Evolutionary conservation across 306 rosid species (phyloP).

Genomic region (Citrullus amarus): DNA sequence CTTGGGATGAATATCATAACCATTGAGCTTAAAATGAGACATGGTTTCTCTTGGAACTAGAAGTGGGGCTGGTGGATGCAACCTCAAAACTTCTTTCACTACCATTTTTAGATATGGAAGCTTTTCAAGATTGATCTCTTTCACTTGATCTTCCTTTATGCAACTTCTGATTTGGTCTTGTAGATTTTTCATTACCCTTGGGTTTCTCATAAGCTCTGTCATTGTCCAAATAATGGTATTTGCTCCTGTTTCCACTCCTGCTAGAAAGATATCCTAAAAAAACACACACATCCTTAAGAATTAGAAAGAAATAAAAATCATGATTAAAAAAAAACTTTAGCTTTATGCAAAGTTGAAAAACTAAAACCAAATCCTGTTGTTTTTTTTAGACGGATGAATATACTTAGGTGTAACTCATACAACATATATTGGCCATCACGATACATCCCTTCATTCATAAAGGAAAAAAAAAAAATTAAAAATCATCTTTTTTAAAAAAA

Average conservation of each 20-base stretch:
- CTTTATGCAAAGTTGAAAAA: too few species aligned
- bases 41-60: not conserved
- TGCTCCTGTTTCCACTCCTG: conserved; percentile 13
- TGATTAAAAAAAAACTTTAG: too few species aligned
- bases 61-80: not conserved
- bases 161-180: conserved; percentile 29
- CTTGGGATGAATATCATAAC: conserved; percentile 14
- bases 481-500: too few species aligned
- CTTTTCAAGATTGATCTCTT: not conserved
- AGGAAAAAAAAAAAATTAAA: too few species aligned
- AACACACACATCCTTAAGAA: not conserved
- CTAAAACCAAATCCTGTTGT: too few species aligned
- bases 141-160: not conserved
- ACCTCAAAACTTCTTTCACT: not conserved
- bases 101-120: conserved; percentile 22
- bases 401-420: too few species aligned
- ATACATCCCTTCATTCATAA: too few species aligned
- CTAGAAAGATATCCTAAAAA: not conserved
- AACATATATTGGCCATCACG: too few species aligned
- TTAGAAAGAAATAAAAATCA: not conserved
- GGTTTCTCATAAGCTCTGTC: conserved; percentile 23
- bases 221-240: conserved; percentile 25
- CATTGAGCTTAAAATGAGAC: not conserved
- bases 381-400: too few species aligned
- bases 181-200: conserved; percentile 18